These are phyloP conservation scores for Cutaneotrichosporon arboriforme DNA, from an alignment of 1,284 basidiomycete species.

Conservation along the genomic window DNA sequence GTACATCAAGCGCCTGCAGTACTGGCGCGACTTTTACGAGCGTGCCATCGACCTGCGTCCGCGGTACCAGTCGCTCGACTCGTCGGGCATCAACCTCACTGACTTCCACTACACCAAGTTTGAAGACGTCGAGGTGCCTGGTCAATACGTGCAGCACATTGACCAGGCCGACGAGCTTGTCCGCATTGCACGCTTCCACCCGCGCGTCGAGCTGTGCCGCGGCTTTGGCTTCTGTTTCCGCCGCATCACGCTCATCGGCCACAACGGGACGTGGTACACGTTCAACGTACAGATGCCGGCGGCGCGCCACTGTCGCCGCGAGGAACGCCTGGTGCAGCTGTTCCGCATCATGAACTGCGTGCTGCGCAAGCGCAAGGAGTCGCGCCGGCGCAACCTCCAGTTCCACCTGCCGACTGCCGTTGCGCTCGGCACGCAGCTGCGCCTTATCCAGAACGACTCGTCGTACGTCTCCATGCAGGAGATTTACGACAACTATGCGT, in stretches of 20 bases:
- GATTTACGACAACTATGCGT: constrained; percentile 86
- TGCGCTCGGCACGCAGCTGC: constrained; percentile 75
- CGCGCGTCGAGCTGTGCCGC: constrained; percentile 84
- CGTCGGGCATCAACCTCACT: constrained; percentile 86
- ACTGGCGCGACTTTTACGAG: constrained; percentile 93
- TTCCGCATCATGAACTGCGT: constrained; percentile 90
- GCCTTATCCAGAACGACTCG: constrained; percentile 84
- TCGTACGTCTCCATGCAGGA: constrained; percentile 90
- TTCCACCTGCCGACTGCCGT: constrained; percentile 89
- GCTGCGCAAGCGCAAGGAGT: constrained; percentile 82
- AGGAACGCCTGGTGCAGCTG: constrained; percentile 88
- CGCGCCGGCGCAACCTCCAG: constrained; percentile 79
- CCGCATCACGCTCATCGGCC: constrained; percentile 85
- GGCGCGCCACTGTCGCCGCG: constrained; percentile 78
- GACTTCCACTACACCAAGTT: constrained; percentile 99
- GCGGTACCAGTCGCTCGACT: constrained; percentile 78
- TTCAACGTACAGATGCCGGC: constrained; percentile 91
- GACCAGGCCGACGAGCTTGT: constrained; percentile 91
- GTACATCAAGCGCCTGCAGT: constrained; percentile 82
- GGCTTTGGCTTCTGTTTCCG: constrained; percentile 80
- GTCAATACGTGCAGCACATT: constrained; percentile 95
- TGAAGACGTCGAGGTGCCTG: constrained; percentile 96
- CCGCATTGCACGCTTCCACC: constrained; percentile 83
- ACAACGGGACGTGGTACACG: constrained; percentile 78
- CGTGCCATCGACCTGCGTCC: constrained; percentile 74